Evolutionary conservation across 2,329 filamentous ascomycete species (phyloP), one percentile per base, ranked within the genome.

Genomic region (Blastomyces gilchristii): DNA sequence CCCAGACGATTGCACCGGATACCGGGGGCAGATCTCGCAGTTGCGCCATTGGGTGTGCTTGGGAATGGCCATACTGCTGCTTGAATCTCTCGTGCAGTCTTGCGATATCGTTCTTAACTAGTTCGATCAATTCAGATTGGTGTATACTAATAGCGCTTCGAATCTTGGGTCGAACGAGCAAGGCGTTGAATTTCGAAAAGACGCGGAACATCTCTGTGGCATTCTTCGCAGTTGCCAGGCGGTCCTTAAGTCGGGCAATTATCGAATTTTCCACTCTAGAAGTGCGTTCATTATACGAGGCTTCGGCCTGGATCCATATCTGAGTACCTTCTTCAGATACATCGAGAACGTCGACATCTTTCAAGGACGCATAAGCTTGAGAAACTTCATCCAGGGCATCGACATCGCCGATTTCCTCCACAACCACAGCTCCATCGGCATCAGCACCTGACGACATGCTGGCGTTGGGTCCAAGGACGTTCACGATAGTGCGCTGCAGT

Each of bases 131-230:
- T 76, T 97, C 92, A 4, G 93, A 94, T 76, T 99, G 94, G 74
- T 99, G 99, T 77, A 99, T 93, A 53, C 91, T 90, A 71, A 99
- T 99, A 62, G 94, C 95, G 68, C 95, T 92, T 68, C 94, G 88
- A 77, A 99, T 97, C 82, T 99, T 99, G n/a, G 94, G 94, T 64
- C 94, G 87, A 63, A 99, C 93, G 69, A 99, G 96, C 39, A 99
- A 86, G 1, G 94, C 94, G 73, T 99, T 99, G 83, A 99, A 99
- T 74, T 97, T 97, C 61, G 94, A 97, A 75, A 99, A 99, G 65
- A 99, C 94, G 62, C 95, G 89, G 76, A 99, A 99, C 94, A 99
- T 99, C 77, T 99, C 95, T 73, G 96, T 97, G 50, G 94, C 94
- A 66, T 91, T 96, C 81, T 96, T 97, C 14, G 94, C 93, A 7